A percentile compares a stretch with the other conserved stretches of the same genome.
Evolutionary conservation across 2,329 filamentous ascomycete species (phyloP).

Genomic region (Alternaria ethzedia): DNA sequence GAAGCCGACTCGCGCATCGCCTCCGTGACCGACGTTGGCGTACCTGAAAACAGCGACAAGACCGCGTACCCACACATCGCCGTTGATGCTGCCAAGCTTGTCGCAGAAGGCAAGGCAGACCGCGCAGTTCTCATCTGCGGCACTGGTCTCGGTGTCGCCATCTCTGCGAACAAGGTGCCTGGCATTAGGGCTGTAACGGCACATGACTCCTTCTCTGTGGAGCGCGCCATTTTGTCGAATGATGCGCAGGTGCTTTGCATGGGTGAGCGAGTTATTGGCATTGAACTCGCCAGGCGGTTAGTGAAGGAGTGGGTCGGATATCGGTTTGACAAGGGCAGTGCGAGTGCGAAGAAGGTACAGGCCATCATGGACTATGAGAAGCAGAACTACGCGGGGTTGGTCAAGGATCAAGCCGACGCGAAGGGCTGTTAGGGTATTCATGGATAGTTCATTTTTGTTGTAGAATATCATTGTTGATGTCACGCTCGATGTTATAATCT

Average conservation of each 20-base stretch:
- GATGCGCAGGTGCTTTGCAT: constrained; percentile 88
- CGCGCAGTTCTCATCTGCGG: constrained; percentile 84
- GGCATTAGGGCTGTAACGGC: constrained; percentile 87
- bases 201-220: constrained; percentile 84
- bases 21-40: constrained; percentile 76
- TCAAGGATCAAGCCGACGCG: constrained; percentile 14
- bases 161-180: constrained; percentile 86
- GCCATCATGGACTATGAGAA: constrained; percentile 58
- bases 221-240: constrained; percentile 81
- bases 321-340: constrained; percentile 73
- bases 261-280: constrained; percentile 80
- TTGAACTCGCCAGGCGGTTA: constrained; percentile 79
- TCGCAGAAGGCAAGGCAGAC: constrained; percentile 70
- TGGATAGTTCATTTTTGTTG: neutral
- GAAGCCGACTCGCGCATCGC: constrained; percentile 70
- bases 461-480: neutral
- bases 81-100: constrained; percentile 71
- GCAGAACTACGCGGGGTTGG: constrained; percentile 40
- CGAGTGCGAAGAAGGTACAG: constrained; percentile 64
- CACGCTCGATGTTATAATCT: neutral
- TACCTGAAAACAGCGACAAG: constrained; percentile 70
- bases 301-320: constrained; percentile 86
- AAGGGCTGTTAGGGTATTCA: neutral
- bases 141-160: constrained; percentile 85
- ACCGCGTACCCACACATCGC: constrained; percentile 83